Conservation (phyloP, 2,329 filamentous ascomycete genomes). For the Scedosporium minutisporum region DNA sequence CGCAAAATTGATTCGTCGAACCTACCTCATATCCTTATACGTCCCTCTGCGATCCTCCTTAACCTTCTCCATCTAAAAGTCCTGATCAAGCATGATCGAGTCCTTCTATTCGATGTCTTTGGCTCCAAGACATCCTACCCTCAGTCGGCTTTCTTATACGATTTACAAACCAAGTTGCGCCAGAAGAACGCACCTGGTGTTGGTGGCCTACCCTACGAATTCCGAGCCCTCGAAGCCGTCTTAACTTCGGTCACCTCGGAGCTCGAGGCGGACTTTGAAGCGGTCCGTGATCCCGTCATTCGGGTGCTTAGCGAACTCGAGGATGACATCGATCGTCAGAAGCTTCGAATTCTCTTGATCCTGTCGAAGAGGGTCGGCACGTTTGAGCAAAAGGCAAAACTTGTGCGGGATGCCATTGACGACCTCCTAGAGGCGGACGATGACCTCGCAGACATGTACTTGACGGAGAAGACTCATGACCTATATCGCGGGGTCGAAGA, state of each 20-base stretch:
- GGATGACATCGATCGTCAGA: slow-evolving; percentile 93
- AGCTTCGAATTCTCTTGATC: slow-evolving; percentile 80
- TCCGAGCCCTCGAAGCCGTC: slow-evolving; percentile 89
- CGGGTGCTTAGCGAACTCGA: slow-evolving; percentile 82
- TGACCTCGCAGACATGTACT: slow-evolving; percentile 88
- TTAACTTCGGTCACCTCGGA: slow-evolving; percentile 87
- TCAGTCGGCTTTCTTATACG: slow-evolving; percentile 96
- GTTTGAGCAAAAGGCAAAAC: slow-evolving; percentile 91
- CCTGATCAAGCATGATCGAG: slow-evolving; percentile 87
- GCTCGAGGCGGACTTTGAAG: slow-evolving; percentile 88
- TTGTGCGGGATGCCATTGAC: slow-evolving; percentile 90
- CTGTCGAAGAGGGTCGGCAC: slow-evolving; percentile 92
- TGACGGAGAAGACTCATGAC: slow-evolving; percentile 77
- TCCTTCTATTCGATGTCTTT: slow-evolving; percentile 93
- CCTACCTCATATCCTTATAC: slow-evolving; percentile 88
- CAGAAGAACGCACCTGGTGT: slow-evolving; percentile 54
- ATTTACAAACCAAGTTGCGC: slow-evolving; percentile 82
- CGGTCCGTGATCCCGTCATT: slow-evolving; percentile 85
- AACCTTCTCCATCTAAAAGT: slow-evolving; percentile 95
- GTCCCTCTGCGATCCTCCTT: slow-evolving; percentile 84
- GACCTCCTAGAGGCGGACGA: slow-evolving; percentile 94
- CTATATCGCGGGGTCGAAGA: slow-evolving; percentile 68
- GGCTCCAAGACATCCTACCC: slow-evolving; percentile 90
- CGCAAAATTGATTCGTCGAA: slow-evolving; percentile 97
- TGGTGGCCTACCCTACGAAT: slow-evolving; percentile 79